Conservation (phyloP, 257 asterid genomes). For the Penstemon barbatus region DNA sequence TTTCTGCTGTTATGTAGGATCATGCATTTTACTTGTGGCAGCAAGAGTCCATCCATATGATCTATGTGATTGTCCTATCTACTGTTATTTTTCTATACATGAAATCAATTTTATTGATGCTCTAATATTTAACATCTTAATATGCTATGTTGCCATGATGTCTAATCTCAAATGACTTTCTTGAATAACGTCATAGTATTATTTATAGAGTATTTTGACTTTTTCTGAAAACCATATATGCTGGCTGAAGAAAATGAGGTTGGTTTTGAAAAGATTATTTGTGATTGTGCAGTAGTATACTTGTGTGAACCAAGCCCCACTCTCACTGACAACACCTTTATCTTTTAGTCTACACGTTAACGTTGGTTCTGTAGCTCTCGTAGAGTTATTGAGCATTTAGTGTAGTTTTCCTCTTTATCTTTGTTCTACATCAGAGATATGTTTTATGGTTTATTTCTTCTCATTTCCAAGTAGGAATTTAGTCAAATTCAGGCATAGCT, state of each 20-base stretch:
- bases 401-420: neutral
- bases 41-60: neutral
- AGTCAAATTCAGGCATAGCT: conserved; percentile 33
- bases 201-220: conserved; percentile 26
- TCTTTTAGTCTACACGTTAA: neutral
- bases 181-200: conserved; percentile 4
- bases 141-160: neutral
- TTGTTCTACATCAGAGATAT: conserved; percentile 13
- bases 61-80: neutral
- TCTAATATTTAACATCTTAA: neutral
- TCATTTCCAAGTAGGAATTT: conserved; percentile 18
- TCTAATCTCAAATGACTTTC: neutral
- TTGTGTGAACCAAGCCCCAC: neutral
- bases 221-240: neutral
- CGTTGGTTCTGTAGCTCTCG: too few species aligned
- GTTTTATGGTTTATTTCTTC: conserved; percentile 11
- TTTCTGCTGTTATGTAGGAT: neutral
- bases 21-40: neutral
- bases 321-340: conserved; percentile 1
- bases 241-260: neutral
- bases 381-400: neutral
- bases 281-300: too few species aligned
- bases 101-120: neutral
- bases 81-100: neutral
- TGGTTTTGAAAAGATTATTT: neutral